Evolutionary conservation across 805 yeast genomes (phyloP).

Genomic region (Candida qinlingensis): DNA sequence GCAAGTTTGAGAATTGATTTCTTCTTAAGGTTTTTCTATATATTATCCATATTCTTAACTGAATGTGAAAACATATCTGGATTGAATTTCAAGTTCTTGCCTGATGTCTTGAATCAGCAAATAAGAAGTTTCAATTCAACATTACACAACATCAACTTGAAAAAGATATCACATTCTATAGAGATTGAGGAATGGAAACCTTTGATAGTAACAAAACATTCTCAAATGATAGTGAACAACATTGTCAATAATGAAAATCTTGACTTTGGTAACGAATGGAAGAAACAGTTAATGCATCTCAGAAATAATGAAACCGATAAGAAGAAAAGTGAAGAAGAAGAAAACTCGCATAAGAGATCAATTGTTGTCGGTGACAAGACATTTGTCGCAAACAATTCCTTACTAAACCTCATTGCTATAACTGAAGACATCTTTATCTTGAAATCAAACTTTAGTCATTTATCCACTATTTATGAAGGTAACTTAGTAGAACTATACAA

Average conservation of each 20-base stretch:
- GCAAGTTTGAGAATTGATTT: slow-evolving; percentile 51
- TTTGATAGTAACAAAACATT: slow-evolving; percentile 41
- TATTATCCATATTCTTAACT: slow-evolving; percentile 62
- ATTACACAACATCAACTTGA: slow-evolving; percentile 48
- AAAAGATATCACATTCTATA: slow-evolving; percentile 40
- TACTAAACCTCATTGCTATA: slow-evolving; percentile 32
- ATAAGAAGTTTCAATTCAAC: slow-evolving; percentile 52
- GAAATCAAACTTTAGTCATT: slow-evolving; percentile 48
- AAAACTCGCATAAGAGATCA: slow-evolving; percentile 32
- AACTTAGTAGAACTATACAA: slow-evolving; percentile 41
- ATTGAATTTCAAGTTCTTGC: slow-evolving; percentile 46
- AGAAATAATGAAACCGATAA: slow-evolving; percentile 4
- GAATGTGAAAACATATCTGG: slow-evolving; percentile 86
- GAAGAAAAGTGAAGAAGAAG: slow-evolving; percentile 5
- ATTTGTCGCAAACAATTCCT: slow-evolving; percentile 52
- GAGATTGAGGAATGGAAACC: slow-evolving; percentile 82
- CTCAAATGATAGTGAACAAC: slow-evolving; percentile 47
- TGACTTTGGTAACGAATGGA: slow-evolving; percentile 46
- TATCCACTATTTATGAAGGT: slow-evolving; percentile 34
- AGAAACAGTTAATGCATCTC: slow-evolving; percentile 26
- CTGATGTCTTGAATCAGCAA: slow-evolving; percentile 64
- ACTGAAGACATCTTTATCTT: slow-evolving; percentile 53
- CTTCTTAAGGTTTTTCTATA: slow-evolving; percentile 61
- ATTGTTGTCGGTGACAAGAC: slow-evolving; percentile 49
- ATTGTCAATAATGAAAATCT: slow-evolving; percentile 42